phyloP scores from a whole-genome alignment of 169 alveolate species.

The Prorocentrum cordatum region DNA sequence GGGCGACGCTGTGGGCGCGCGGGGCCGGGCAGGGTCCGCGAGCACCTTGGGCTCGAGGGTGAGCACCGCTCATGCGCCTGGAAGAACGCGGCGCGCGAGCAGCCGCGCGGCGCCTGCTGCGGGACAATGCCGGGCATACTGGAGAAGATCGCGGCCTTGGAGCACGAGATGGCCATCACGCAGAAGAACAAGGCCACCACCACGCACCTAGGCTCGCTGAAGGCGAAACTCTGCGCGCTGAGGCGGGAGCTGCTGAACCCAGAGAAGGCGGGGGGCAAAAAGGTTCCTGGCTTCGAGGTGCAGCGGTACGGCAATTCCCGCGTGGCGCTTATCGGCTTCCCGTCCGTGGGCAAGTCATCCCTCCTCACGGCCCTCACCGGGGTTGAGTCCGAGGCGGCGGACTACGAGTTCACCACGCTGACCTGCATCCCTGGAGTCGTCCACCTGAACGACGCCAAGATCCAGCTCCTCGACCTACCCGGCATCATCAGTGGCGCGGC shows the following conservation, averaged over 20 bases:
- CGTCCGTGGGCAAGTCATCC: conserved; percentile 98
- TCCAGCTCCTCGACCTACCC: conserved; percentile 91
- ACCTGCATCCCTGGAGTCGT: conserved; percentile 98
- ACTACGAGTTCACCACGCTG: conserved; percentile 98
- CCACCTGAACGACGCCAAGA: conserved; percentile 83
- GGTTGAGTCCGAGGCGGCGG: conserved; percentile 90
- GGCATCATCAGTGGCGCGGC: conserved; percentile 95
- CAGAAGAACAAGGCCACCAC: conserved; percentile 97
- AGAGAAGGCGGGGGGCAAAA: conserved; percentile 81
- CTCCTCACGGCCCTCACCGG: conserved; percentile 90
- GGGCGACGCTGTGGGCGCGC: too few relatives aligned
- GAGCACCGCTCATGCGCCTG: too few relatives aligned
- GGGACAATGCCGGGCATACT: too few relatives aligned
- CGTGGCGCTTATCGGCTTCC: conserved; percentile 98
- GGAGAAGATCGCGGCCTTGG: conserved; percentile 81
- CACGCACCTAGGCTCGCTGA: conserved; percentile 90
- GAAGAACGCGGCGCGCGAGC: too few relatives aligned
- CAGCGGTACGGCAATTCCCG: conserved; percentile 96
- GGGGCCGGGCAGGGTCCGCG: too few relatives aligned
- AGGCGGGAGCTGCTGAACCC: conserved; percentile 84
- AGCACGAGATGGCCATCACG: conserved; percentile 96
- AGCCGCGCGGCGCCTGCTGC: too few relatives aligned
- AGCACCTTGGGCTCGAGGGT: too few relatives aligned
- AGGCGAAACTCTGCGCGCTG: conserved; percentile 92
- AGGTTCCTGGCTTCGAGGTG: conserved; percentile 92